These are phyloP conservation scores for Phytophthora syringae DNA, from an alignment of 352 stramenopile genomes.

Conservation along the genomic window DNA sequence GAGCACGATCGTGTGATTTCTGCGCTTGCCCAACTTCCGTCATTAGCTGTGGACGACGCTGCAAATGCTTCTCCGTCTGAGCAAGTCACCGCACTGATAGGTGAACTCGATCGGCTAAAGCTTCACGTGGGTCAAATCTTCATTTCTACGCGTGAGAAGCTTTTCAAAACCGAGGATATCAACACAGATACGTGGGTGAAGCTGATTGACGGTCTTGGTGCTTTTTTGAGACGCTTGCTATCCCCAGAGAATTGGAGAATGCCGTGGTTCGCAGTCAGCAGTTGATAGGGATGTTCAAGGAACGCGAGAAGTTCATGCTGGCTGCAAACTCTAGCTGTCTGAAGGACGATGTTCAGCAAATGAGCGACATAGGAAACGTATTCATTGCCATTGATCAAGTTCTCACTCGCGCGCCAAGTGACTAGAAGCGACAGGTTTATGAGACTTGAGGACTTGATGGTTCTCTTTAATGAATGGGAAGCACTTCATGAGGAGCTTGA, in stretches of 20 bases:
- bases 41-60: neutral
- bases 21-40: neutral
- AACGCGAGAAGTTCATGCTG: conserved; percentile 29
- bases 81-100: conserved; percentile 7
- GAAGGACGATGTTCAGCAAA: conserved; percentile 22
- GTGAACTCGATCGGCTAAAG: conserved; percentile 21
- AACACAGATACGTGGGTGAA: conserved; percentile 12
- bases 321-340: conserved; percentile 24
- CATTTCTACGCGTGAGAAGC: neutral
- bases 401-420: conserved; percentile 25
- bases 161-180: neutral
- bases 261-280: conserved; percentile 22
- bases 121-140: conserved; percentile 24
- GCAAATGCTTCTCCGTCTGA: conserved; percentile 6
- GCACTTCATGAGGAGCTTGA: conserved; percentile 17
- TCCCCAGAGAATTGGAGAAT: conserved; percentile 19
- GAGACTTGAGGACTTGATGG: conserved; percentile 22
- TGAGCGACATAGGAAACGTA: conserved; percentile 25
- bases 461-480: conserved; percentile 37
- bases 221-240: conserved; percentile 24
- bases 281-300: conserved; percentile 23
- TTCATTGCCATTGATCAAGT: conserved; percentile 28
- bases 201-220: conserved; percentile 6
- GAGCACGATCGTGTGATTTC: conserved; percentile 34
- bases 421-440: conserved; percentile 24